Percentiles rank a stretch among this genome's conserved stretches.
Conservation (phyloP, 2,329 filamentous ascomycete species). For the Neofusicoccum sp. region DNA sequence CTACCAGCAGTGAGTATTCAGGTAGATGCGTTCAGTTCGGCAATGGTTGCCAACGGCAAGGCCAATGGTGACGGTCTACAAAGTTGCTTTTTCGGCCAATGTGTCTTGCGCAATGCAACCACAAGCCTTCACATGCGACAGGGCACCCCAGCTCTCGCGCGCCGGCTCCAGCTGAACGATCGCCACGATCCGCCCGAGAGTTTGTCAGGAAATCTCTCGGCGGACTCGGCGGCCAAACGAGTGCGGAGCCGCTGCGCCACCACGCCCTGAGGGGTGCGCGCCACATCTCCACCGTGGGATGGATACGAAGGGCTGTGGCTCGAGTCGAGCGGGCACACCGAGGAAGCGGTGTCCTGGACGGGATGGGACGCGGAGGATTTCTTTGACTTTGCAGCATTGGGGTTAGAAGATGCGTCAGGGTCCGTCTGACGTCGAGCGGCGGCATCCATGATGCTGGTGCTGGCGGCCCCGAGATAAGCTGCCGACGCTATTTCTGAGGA, state of each 20-base stretch:
- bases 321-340: neutral
- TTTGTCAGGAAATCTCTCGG: neutral
- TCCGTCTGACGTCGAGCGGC: neutral
- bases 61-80: too few relatives aligned
- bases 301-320: neutral
- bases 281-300: neutral
- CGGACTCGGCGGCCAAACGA: neutral
- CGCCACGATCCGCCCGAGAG: constrained; percentile 1
- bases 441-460: neutral
- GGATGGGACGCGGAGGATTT: neutral
- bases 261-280: neutral
- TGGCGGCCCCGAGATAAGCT: neutral
- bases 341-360: neutral
- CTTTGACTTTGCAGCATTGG: neutral
- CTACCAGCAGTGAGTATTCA: neutral
- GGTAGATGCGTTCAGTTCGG: neutral
- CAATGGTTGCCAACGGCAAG: neutral
- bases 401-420: neutral
- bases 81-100: neutral
- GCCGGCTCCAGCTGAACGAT: constrained; percentile 7
- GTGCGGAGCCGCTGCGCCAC: neutral
- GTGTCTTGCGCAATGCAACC: neutral
- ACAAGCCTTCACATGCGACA: neutral
- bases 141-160: neutral
- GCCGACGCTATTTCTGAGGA: constrained; percentile 1